Evolutionary conservation across 179 eudicot species (phyloP), one percentile per base, ranked within the genome.

Genomic region (Drosera spatulata): DNA sequence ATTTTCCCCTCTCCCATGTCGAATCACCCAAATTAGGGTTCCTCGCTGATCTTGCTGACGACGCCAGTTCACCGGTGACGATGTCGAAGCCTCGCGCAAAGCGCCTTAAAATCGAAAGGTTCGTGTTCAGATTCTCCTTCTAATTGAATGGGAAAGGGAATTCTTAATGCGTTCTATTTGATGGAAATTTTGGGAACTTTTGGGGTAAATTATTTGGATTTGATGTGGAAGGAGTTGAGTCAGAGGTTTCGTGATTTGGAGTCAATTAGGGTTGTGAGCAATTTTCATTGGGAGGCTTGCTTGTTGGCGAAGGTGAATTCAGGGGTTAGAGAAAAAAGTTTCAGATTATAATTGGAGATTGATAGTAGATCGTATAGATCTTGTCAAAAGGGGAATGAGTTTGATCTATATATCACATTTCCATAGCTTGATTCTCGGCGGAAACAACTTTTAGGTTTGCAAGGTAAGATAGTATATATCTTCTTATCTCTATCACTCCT

Each of bases 71-170:
- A n/a, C n/a, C n/a, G n/a, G n/a, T n/a, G n/a, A n/a, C n/a, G n/a
- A 82, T 82, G 91, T 58, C 65, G 8, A 77, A 82, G 58, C 72
- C 78, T 50, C 73, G 70, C 14, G 71, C 80, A 0, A 85, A 85
- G 66, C 91, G 87, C 71, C 78, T 77, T 47, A 85, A 82, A 82
- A 53, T 74, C 74, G 72, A 6, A 67, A 84, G 90, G 90, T 84
- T 70, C 60, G 60, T 13, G 5, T 51, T 22, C 45, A n/a, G 44
- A 56, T 49, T 59, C 37, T n/a, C 41, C n/a, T 48, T 10, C 4
- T 10, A 11, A 53, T 53, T 11, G 14, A 40, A 7, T 62, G 13
- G 50, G 38, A 4, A n/a, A n/a, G n/a, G n/a, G n/a, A n/a, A n/a
- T n/a, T 12, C 11, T 6, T 10, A 42, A 39, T 52, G 37, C 8